Base-by-base conservation (phyloP, 495 filamentous ascomycete genomes). In the Neurospora sp. region DNA sequence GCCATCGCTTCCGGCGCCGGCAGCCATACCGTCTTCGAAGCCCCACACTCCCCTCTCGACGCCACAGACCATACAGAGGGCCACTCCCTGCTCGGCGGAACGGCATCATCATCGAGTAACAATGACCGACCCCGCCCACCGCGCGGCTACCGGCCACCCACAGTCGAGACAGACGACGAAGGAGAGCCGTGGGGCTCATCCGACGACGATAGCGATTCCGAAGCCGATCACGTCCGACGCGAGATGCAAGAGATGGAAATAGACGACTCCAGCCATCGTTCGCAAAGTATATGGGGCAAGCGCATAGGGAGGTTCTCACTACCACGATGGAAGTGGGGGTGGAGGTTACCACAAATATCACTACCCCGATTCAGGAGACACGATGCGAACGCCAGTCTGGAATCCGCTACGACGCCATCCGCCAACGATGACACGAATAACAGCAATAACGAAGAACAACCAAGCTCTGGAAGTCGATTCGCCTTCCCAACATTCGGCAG, bases 231-330 rank as follows among this genome's bases (percentile, higher is more conserved):
- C 71, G 84, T 97, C 70, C 89, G 91, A 73, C 86, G 89, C 76
- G 92, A 94, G 83, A 91, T 98, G 82, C 89, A 93, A 76, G 91
- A 97, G 86, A 89, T 99, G 88, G 95, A 97, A 77, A 88, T 97
- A 8, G 85, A 93, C 75, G 95, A 97, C 77, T 89, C 90, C 5
- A 87, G 85, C 71, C 84, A 79, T 71, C 81, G 73, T 70, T 85
- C 75, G 76, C 74, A 79, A 39, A 81, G 84, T 20, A 82, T 81
- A 27, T 87, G 85, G 85, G 84, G 83, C 71, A 86, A 86, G 81
- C 78, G 87, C 73, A 86, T 89, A 73, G 82, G 82, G 27, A 38
- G 79, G 11, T 76, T 78, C 66, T 75, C 75, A 7, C 76, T 84
- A 44, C 82, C 84, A 1, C 85, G 83, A 54, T 83, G 84, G 75